phyloP scores from a whole-genome alignment of 176 grass and related monocot genomes.

The Zea mays region DNA sequence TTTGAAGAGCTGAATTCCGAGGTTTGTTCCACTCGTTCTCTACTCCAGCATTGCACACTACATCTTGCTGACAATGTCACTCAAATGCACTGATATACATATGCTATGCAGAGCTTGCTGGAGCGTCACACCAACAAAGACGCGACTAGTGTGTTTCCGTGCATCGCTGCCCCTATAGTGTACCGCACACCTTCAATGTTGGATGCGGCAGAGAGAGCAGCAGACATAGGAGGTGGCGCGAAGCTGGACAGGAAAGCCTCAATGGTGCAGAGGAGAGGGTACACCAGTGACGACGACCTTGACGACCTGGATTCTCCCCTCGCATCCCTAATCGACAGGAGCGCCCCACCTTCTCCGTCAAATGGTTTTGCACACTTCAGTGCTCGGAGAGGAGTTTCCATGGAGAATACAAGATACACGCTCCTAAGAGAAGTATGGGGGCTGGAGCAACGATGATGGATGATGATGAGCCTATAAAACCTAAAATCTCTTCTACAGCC shows the following conservation, averaged over 20 bases:
- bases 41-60: too few species aligned
- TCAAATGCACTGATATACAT: not conserved
- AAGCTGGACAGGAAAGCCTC: constrained; percentile 67
- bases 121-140: constrained; percentile 39
- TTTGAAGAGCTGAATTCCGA: constrained; percentile 91
- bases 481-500: too few species aligned
- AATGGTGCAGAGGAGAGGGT: constrained; percentile 64
- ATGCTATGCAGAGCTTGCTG: constrained; percentile 61
- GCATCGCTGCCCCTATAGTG: constrained; percentile 49
- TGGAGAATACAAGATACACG: too few species aligned
- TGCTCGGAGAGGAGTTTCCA: too few species aligned
- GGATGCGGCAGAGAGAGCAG: constrained; percentile 59
- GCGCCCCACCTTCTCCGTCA: too few species aligned
- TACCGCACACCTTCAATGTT: constrained; percentile 39
- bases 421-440: too few species aligned
- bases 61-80: not conserved
- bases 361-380: too few species aligned
- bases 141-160: constrained; percentile 48
- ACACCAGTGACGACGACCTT: constrained; percentile 77
- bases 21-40: too few species aligned
- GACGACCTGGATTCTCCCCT: too few species aligned
- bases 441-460: too few species aligned
- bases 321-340: too few species aligned
- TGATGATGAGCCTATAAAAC: too few species aligned
- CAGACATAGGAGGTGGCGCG: constrained; percentile 16